A percentile compares a stretch with the other conserved stretches of the same genome.
Conservation (phyloP, 805 yeast species). For the Saitoella complicata region DNA sequence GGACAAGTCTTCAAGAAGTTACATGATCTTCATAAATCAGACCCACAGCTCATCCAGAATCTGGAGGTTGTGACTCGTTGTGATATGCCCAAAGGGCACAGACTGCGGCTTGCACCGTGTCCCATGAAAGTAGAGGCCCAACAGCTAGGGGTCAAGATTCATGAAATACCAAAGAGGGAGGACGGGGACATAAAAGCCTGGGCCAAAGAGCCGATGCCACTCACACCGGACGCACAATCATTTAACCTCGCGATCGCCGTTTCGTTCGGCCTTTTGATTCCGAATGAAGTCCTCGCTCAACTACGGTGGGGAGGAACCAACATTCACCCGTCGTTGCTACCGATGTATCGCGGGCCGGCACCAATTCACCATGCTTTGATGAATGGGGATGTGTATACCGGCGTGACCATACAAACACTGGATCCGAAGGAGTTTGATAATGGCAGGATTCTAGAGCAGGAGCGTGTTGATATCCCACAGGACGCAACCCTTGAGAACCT, state of each 20-base stretch:
- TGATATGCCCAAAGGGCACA: too few relatives aligned
- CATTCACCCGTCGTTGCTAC: constrained; percentile 84
- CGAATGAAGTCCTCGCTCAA: constrained; percentile 34
- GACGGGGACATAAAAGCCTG: too few relatives aligned
- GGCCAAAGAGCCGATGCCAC: too few relatives aligned
- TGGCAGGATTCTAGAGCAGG: constrained; percentile 52
- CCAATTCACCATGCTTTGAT: constrained; percentile 72
- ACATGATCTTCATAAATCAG: too few relatives aligned
- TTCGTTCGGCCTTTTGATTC: constrained; percentile 74
- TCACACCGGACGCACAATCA: too few relatives aligned
- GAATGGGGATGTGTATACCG: constrained; percentile 46
- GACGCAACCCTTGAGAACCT: constrained; percentile 33
- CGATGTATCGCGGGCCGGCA: constrained; percentile 68
- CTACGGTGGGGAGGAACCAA: constrained; percentile 58
- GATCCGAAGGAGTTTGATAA: constrained; percentile 77
- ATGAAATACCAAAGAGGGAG: too few relatives aligned
- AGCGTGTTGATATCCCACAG: constrained; percentile 24
- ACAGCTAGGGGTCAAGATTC: too few relatives aligned
- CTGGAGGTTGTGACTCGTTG: too few relatives aligned
- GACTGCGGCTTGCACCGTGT: too few relatives aligned
- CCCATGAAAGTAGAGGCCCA: too few relatives aligned
- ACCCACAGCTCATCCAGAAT: too few relatives aligned
- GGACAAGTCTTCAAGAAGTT: too few relatives aligned
- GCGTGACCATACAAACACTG: constrained; percentile 77
- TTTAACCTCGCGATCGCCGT: constrained; percentile 65